phyloP scores from a whole-genome alignment of 371 early-diverging fungal species.

The Mortierella sp. region DNA sequence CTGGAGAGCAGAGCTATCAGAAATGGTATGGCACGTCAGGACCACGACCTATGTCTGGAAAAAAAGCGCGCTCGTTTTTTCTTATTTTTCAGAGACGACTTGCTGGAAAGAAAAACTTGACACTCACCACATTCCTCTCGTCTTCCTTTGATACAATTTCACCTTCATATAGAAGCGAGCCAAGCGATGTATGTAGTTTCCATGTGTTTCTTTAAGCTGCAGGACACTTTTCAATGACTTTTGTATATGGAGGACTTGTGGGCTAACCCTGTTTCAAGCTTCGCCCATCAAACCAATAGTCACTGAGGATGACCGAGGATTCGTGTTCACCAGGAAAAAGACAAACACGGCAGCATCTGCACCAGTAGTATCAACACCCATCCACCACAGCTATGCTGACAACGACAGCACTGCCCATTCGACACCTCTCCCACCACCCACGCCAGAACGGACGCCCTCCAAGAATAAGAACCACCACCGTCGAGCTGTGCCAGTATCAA shows the following conservation, averaged over 20 bases:
- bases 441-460: conserved; percentile 44
- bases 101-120: background rate
- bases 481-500: background rate
- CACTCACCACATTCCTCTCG: background rate
- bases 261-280: background rate
- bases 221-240: background rate
- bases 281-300: conserved; percentile 8
- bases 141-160: background rate
- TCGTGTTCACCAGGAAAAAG: conserved; percentile 52
- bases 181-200: conserved; percentile 32
- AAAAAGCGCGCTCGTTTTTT: background rate
- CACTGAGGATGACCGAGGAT: conserved; percentile 52
- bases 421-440: conserved; percentile 24
- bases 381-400: background rate
- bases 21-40: conserved; percentile 22
- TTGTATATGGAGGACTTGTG: background rate
- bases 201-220: background rate
- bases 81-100: background rate
- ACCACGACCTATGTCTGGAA: background rate
- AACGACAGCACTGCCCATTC: background rate
- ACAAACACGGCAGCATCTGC: background rate
- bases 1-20: conserved; percentile 43
- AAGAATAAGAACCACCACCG: conserved; percentile 12
- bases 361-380: background rate
- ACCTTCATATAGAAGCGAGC: conserved; percentile 25